A percentile compares a stretch with the other conserved stretches of the same genome.
Evolutionary conservation across 805 yeast genomes (phyloP).

Genomic region (Hanseniaspora hatyaiensis): DNA sequence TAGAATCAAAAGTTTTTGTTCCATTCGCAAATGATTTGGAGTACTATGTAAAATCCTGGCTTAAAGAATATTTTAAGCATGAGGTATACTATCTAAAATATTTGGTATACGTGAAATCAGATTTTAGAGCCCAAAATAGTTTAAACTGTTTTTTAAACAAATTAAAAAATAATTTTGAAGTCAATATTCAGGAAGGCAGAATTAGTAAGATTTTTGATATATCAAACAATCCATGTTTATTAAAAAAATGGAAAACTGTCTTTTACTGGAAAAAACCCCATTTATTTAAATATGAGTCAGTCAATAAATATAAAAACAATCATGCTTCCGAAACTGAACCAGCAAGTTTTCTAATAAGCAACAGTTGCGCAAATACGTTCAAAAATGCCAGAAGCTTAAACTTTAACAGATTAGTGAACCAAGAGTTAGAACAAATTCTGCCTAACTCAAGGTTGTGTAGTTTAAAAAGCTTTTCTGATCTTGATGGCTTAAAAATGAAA

Average conservation of each 20-base stretch:
- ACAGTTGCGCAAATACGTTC: too few species aligned
- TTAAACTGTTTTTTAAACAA: neutral
- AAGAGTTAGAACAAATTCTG: too few species aligned
- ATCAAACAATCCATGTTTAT: neutral
- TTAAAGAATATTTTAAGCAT: neutral
- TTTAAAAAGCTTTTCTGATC: too few species aligned
- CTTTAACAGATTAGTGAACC: too few species aligned
- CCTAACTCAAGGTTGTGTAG: too few species aligned
- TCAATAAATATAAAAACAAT: neutral
- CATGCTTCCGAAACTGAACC: neutral
- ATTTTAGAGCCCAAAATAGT: neutral
- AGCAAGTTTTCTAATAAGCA: neutral
- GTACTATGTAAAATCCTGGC: constrained; percentile 6
- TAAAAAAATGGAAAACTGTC: neutral
- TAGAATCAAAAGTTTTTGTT: neutral
- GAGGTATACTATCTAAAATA: constrained; percentile 7
- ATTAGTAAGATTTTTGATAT: neutral
- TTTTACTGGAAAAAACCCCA: constrained; percentile 13
- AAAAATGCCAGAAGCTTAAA: too few species aligned
- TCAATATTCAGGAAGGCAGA: neutral
- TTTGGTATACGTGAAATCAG: neutral
- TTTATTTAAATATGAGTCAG: neutral
- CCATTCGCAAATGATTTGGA: neutral
- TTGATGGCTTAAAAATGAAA: too few species aligned
- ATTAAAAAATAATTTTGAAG: neutral